Conservation (phyloP, 345 rosid species). For the Cardamine occulta region DNA sequence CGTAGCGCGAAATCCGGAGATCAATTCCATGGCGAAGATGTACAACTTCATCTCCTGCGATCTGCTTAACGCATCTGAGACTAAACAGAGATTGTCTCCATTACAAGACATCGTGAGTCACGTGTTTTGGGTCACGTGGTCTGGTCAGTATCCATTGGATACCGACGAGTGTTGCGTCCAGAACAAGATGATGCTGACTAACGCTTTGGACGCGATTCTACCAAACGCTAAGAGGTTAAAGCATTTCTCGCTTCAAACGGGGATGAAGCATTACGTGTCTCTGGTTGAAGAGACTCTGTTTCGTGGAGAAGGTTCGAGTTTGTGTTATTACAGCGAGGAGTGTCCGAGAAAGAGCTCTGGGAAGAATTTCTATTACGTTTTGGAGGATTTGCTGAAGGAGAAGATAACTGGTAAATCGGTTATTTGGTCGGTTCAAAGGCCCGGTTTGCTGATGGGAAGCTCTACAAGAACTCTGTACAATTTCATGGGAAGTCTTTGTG, state of each 20-base stretch:
- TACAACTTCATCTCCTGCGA: slow-evolving; percentile 82
- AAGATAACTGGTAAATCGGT: slow-evolving; percentile 50
- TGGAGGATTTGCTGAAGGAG: slow-evolving; percentile 76
- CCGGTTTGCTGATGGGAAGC: slow-evolving; percentile 78
- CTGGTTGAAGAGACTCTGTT: slow-evolving; percentile 41
- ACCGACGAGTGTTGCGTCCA: slow-evolving; percentile 65
- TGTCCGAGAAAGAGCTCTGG: slow-evolving; percentile 54
- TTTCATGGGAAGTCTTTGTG: slow-evolving; percentile 76
- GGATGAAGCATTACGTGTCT: slow-evolving; percentile 82
- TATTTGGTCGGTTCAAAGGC: slow-evolving; percentile 81
- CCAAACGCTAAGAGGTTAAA: slow-evolving; percentile 55
- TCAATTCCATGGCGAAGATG: slow-evolving; percentile 38
- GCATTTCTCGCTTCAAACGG: slow-evolving; percentile 85
- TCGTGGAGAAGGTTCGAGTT: slow-evolving; percentile 24
- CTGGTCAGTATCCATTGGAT: slow-evolving; percentile 59
- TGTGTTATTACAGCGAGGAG: slow-evolving; percentile 54
- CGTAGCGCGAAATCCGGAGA: slow-evolving; percentile 67
- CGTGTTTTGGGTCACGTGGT: slow-evolving; percentile 91
- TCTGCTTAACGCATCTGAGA: slow-evolving; percentile 61
- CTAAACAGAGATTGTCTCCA: slow-evolving; percentile 50
- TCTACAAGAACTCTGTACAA: slow-evolving; percentile 68
- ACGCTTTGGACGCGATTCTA: slow-evolving; percentile 67
- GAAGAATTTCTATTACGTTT: slow-evolving; percentile 63
- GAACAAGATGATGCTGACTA: slow-evolving; percentile 68
- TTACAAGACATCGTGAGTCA: slow-evolving; percentile 64